Conservation (phyloP, 208 protist species). For the Vickermania spadyakhi region DNA sequence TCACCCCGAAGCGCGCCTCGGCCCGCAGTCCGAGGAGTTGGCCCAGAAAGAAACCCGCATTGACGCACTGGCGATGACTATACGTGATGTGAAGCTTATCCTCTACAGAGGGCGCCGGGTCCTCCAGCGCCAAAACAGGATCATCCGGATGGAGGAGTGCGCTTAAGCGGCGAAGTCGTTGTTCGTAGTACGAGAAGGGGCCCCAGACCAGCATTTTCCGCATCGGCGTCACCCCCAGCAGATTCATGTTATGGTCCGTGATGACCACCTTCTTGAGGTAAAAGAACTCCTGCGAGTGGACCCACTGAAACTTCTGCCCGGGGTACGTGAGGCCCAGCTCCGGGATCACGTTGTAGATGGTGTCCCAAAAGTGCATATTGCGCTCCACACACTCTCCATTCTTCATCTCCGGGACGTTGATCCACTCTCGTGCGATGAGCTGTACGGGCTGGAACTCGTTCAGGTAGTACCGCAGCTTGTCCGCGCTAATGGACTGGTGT, state of each 20-base stretch:
- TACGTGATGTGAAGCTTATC: conserved; percentile 85
- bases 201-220: conserved; percentile 87
- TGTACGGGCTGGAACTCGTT: conserved; percentile 88
- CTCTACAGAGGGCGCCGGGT: conserved; percentile 67
- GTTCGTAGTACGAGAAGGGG: conserved; percentile 89
- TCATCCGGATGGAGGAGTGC: conserved; percentile 86
- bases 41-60: conserved; percentile 82
- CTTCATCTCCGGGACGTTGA: conserved; percentile 79
- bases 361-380: conserved; percentile 91
- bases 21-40: conserved; percentile 75
- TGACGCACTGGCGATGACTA: conserved; percentile 85
- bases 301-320: conserved; percentile 87
- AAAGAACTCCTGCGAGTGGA: conserved; percentile 90
- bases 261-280: conserved; percentile 90
- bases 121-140: conserved; percentile 80
- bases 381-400: conserved; percentile 63
- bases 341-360: conserved; percentile 88
- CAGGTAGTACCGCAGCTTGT: conserved; percentile 87
- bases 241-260: conserved; percentile 90
- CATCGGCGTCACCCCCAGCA: conserved; percentile 83
- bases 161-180: conserved; percentile 80
- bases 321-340: conserved; percentile 89
- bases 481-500: conserved; percentile 70
- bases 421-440: conserved; percentile 82
- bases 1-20: conserved; percentile 83